phyloP scores from a whole-genome alignment of 1,284 basidiomycete species.

The Dichomitus squalens region DNA sequence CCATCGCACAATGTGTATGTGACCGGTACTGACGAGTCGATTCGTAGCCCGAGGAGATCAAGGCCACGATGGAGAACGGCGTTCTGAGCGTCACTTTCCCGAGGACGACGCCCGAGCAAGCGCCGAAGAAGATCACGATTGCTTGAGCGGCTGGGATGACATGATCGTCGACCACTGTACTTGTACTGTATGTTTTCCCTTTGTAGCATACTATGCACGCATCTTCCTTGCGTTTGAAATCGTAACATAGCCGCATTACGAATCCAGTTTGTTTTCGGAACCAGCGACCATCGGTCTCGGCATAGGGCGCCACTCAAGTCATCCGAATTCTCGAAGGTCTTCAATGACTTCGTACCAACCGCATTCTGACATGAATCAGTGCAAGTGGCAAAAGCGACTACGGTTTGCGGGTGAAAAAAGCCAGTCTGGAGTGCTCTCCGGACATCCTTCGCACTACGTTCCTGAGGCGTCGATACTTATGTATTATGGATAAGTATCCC shows the following conservation, averaged over 20 bases:
- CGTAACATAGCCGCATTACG: background rate
- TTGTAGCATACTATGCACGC: background rate
- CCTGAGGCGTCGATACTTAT: too few relatives aligned
- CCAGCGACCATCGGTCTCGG: background rate
- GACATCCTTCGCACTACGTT: too few relatives aligned
- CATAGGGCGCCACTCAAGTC: too few relatives aligned
- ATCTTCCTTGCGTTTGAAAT: background rate
- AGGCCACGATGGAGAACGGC: conserved; percentile 46
- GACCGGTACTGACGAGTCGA: conserved; percentile 1
- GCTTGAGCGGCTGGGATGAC: conserved; percentile 19
- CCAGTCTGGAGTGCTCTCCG: too few relatives aligned
- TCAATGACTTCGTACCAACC: too few relatives aligned
- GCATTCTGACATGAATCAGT: too few relatives aligned
- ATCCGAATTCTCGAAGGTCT: too few relatives aligned
- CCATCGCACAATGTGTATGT: background rate
- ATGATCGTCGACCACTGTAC: background rate
- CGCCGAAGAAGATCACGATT: conserved; percentile 40
- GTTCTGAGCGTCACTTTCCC: conserved; percentile 48
- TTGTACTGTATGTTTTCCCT: background rate
- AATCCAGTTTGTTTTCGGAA: background rate
- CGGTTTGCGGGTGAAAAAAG: too few relatives aligned
- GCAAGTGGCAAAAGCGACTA: too few relatives aligned
- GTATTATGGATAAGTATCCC: too few relatives aligned
- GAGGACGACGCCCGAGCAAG: conserved; percentile 37
- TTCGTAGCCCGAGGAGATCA: conserved; percentile 41